Evolutionary conservation across 1,284 basidiomycete genomes (phyloP).

Genomic region (Cutaneotrichosporon dermatis): DNA sequence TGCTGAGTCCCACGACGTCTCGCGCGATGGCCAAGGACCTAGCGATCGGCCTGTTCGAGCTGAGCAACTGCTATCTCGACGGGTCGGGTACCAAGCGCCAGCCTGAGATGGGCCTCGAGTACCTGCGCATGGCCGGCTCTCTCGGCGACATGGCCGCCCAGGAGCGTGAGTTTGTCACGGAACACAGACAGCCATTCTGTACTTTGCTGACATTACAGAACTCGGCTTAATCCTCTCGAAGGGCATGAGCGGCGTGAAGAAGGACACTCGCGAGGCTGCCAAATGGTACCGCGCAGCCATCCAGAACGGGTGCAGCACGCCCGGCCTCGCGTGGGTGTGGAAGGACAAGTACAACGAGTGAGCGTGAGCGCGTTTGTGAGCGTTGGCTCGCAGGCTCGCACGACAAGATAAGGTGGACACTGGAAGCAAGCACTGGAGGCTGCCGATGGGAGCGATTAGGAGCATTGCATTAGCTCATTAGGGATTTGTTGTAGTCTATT

Average conservation of each 20-base stretch:
- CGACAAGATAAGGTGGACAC: too few relatives aligned
- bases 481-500: neutral
- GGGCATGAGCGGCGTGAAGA: slow-evolving; percentile 42
- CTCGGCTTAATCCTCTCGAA: slow-evolving; percentile 44
- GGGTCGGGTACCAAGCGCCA: slow-evolving; percentile 43
- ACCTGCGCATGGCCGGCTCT: slow-evolving; percentile 42
- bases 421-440: too few relatives aligned
- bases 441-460: too few relatives aligned
- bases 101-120: slow-evolving; percentile 39
- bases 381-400: too few relatives aligned
- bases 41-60: slow-evolving; percentile 43
- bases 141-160: slow-evolving; percentile 44
- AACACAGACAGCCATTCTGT: too few relatives aligned
- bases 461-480: neutral
- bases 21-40: slow-evolving; percentile 39
- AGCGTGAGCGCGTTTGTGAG: neutral
- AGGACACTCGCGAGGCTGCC: slow-evolving; percentile 49
- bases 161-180: slow-evolving; percentile 38
- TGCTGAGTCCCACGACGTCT: slow-evolving; percentile 30
- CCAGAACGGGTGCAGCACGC: slow-evolving; percentile 36
- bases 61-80: slow-evolving; percentile 46
- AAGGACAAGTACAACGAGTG: slow-evolving; percentile 31
- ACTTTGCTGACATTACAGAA: slow-evolving; percentile 23
- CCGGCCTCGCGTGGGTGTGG: slow-evolving; percentile 49
- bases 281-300: slow-evolving; percentile 47